Conservation (phyloP, 768 basidiomycete genomes). For the Mycena albidolilacea region DNA sequence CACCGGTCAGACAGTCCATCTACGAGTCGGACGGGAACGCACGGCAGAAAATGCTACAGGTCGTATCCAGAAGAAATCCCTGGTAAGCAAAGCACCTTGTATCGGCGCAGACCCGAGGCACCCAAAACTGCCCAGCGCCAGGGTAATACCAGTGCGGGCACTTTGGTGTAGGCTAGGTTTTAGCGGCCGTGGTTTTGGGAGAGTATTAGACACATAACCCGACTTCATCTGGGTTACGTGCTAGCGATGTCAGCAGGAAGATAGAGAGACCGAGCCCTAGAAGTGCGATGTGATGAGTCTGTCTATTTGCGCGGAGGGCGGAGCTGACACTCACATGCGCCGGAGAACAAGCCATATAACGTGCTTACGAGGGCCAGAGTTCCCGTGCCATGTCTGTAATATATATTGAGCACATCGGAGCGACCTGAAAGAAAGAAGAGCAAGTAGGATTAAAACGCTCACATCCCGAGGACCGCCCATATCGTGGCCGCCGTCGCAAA, state of each 20-base stretch:
- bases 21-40: background rate
- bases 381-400: background rate
- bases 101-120: slow-evolving; percentile 3
- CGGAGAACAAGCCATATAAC: slow-evolving; percentile 6
- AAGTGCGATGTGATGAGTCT: background rate
- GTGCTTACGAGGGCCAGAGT: background rate
- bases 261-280: background rate
- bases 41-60: slow-evolving; percentile 11
- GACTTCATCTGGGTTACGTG: slow-evolving; percentile 1
- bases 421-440: background rate
- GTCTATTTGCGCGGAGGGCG: too few relatives aligned
- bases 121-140: slow-evolving; percentile 5
- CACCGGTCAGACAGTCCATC: too few relatives aligned
- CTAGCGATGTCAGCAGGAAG: background rate
- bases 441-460: background rate
- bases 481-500: background rate
- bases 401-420: too few relatives aligned
- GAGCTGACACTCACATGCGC: background rate
- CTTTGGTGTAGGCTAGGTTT: background rate
- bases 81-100: slow-evolving; percentile 10
- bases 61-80: background rate
- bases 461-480: slow-evolving; percentile 9
- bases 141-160: slow-evolving; percentile 3
- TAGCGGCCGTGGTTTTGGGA: too few relatives aligned
- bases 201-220: slow-evolving; percentile 1